Percentiles rank a stretch among this genome's conserved stretches.
phyloP scores from a whole-genome alignment of 352 stramenopile species.

The Halophytophthora polymorphica region DNA sequence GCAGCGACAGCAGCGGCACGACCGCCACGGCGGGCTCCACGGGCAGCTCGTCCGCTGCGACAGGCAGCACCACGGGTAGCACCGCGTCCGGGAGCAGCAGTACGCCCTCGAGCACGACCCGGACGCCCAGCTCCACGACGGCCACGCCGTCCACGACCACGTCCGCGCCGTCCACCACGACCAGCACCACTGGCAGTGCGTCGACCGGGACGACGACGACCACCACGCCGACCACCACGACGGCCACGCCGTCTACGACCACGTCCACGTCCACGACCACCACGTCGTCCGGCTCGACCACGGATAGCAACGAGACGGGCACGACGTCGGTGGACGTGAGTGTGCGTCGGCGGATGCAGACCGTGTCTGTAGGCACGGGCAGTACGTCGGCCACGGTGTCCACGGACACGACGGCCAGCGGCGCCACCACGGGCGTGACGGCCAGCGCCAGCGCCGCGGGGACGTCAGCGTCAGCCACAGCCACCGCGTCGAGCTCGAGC shows the following conservation, averaged over 20 bases:
- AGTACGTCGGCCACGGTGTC: not conserved
- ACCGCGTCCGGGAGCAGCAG: constrained; percentile 15
- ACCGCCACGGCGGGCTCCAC: constrained; percentile 4
- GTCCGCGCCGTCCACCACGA: constrained; percentile 2
- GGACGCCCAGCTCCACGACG: constrained; percentile 18
- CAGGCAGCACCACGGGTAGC: constrained; percentile 8
- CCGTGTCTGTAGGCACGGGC: too few species aligned
- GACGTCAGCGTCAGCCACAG: constrained; percentile 4
- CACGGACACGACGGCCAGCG: constrained; percentile 8
- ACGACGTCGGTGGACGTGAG: constrained; percentile 3
- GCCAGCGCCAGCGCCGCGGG: constrained; percentile 5
- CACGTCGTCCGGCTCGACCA: not conserved
- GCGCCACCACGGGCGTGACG: not conserved
- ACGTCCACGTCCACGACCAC: constrained; percentile 9
- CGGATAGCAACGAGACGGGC: not conserved
- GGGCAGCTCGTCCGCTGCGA: not conserved
- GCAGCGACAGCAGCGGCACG: constrained; percentile 14
- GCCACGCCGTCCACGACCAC: constrained; percentile 5
- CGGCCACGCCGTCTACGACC: constrained; percentile 6
- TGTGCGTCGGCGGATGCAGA: too few species aligned
- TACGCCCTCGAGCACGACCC: constrained; percentile 23
- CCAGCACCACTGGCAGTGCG: constrained; percentile 6
- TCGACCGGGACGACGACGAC: constrained; percentile 12
- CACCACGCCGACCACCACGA: constrained; percentile 1
- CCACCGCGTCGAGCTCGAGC: constrained; percentile 5